Base-by-base conservation (phyloP, 139 green algal species). In the Tetratostichococcus sp. region DNA sequence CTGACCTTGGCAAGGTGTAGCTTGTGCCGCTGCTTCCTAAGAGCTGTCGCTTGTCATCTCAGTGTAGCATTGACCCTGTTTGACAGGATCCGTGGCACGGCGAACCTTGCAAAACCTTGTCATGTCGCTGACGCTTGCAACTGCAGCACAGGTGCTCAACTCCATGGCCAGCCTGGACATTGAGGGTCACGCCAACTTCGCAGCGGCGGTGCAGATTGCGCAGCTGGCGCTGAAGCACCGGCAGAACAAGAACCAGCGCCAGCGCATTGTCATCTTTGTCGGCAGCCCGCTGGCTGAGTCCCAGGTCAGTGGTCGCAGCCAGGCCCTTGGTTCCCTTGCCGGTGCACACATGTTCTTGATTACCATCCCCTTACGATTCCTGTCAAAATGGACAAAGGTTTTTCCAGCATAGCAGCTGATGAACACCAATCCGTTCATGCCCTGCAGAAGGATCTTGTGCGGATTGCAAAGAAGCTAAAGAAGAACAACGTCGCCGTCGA, bases 401-500 rank as follows among this genome's bases (percentile, higher is more conserved):
- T 57, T 5, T 50, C 67, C 32, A 16, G 66, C 66, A 28, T 35
- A 35, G 30, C 26, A 30, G 22, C 1, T 3, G n/a, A 69, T 69
- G n/a, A 30, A 23, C 62, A 70, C 35, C 16, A 35, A 4, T 6
- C 14, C 34, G 25, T 35, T 42, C 39, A 19, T 0, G 28, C 1
- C 28, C 17, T 67, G 59, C 85, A 96, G 90, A 91, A 96, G 0
- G 80, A 85, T 43, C 85, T 99, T 67, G 86, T 98, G 14, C 95
- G 95, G 83, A 97, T 98, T 33, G 96, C 87, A 35, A 99, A 99
- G 89, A 98, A 98, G 87, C 84, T 99, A 35, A 99, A 99, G 86
- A 99, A 99, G 85, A 99, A 99, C 89, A 98, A 98, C 75, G 94
- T 99, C 30, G 94, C 96, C 1, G 89, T 99, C 30, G 96, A 99